Evolutionary conservation across 1,139 yeast species (phyloP).

Genomic region (Yamadazyma diddensiae): DNA sequence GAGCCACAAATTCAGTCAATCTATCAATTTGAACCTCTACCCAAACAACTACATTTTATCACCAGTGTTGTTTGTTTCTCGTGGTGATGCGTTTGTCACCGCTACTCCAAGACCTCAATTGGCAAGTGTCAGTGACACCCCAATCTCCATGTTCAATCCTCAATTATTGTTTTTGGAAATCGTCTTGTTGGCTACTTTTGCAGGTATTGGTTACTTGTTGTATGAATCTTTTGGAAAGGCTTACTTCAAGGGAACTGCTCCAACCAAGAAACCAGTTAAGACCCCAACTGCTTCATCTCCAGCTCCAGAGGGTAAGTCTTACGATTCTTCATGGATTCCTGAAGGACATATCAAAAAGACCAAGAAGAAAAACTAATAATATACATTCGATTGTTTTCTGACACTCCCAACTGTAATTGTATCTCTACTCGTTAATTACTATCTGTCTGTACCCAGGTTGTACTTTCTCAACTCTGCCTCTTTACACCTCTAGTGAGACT

Average conservation of each 20-base stretch:
- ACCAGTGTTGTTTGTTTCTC: conserved; percentile 57
- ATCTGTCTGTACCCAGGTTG: not conserved
- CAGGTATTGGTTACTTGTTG: conserved; percentile 46
- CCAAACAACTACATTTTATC: conserved; percentile 59
- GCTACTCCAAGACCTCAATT: conserved; percentile 60
- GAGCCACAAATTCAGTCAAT: conserved; percentile 48
- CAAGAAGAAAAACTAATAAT: conserved; percentile 23
- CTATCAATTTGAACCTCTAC: conserved; percentile 51
- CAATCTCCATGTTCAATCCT: conserved; percentile 71
- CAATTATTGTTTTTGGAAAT: conserved; percentile 63
- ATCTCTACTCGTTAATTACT: no score
- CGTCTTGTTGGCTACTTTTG: conserved; percentile 50
- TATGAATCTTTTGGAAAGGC: conserved; percentile 45
- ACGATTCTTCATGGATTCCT: conserved; percentile 37
- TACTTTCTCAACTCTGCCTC: not conserved
- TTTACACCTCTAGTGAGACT: not conserved
- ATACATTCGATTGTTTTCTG: no score
- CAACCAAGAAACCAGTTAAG: conserved; percentile 20
- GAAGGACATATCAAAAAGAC: conserved; percentile 33
- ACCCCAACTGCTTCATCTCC: conserved; percentile 19
- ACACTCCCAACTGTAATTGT: no score
- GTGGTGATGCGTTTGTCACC: conserved; percentile 46
- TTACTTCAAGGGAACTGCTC: conserved; percentile 40
- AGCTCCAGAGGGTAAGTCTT: conserved; percentile 21
- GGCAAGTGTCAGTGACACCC: conserved; percentile 58